phyloP scores from a whole-genome alignment of 1,139 yeast species.

The Taphrina wiesneri region DNA sequence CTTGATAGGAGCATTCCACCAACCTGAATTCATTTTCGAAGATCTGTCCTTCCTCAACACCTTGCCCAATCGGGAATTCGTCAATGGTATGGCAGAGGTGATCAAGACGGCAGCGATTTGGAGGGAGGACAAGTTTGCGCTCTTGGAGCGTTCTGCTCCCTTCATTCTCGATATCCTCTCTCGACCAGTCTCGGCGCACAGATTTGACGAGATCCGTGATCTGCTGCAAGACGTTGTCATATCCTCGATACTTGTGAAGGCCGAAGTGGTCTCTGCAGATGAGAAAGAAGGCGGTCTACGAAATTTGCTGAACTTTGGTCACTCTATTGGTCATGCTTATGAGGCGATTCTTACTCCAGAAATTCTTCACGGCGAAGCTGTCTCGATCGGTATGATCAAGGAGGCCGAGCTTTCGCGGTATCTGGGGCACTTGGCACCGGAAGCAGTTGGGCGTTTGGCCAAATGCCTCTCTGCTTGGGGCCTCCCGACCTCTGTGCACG shows the following conservation, averaged over 20 bases:
- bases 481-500: constrained; percentile 76
- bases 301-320: constrained; percentile 92
- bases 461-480: constrained; percentile 84
- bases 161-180: constrained; percentile 62
- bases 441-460: constrained; percentile 86
- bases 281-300: constrained; percentile 95
- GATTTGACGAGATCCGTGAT: constrained; percentile 55
- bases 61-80: constrained; percentile 87
- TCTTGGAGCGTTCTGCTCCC: constrained; percentile 76
- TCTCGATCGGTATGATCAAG: constrained; percentile 85
- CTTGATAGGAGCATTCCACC: constrained; percentile 97
- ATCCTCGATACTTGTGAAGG: constrained; percentile 87
- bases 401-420: constrained; percentile 95
- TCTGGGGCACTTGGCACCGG: constrained; percentile 83
- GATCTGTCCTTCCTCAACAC: constrained; percentile 87
- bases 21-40: constrained; percentile 83
- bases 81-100: constrained; percentile 98
- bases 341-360: constrained; percentile 96
- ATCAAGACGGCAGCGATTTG: constrained; percentile 98
- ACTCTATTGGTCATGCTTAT: constrained; percentile 96
- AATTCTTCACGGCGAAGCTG: constrained; percentile 97
- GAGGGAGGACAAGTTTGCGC: constrained; percentile 82
- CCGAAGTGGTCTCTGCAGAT: constrained; percentile 88
- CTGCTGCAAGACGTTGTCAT: constrained; percentile 76
- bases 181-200: constrained; percentile 16